phyloP scores from a whole-genome alignment of 2,329 filamentous ascomycete genomes.

The Calycina marina region DNA sequence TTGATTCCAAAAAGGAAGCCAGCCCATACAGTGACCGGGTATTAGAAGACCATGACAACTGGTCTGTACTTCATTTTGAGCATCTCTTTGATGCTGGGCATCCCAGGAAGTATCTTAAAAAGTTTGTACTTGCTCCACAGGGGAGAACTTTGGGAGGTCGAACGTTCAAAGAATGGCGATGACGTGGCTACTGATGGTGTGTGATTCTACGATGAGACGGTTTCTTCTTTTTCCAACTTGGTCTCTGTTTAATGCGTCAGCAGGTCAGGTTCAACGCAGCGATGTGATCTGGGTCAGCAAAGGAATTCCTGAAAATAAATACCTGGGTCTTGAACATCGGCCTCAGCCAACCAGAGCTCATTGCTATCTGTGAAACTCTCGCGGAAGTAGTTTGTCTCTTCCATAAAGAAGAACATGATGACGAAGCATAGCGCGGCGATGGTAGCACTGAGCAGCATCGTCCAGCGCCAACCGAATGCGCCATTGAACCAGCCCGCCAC shows the following conservation, averaged over 20 bases:
- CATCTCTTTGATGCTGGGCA: too few species aligned
- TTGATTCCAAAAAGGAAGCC: constrained; percentile 24
- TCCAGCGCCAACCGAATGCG: constrained; percentile 31
- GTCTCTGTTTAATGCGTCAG: constrained; percentile 1
- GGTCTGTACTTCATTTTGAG: constrained; percentile 19
- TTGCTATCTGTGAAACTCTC: constrained; percentile 6
- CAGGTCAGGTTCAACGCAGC: constrained; percentile 3
- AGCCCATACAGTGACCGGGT: constrained; percentile 23
- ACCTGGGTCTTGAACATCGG: too few species aligned
- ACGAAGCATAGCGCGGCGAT: constrained; percentile 33
- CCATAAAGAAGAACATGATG: constrained; percentile 42
- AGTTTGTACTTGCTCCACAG: constrained; percentile 14
- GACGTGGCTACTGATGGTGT: neutral
- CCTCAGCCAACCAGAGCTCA: too few species aligned
- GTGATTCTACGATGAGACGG: neutral
- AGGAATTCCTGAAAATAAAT: too few species aligned
- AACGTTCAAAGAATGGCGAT: constrained; percentile 10
- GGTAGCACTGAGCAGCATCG: constrained; percentile 39
- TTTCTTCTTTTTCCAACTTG: constrained; percentile 9
- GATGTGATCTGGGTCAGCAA: constrained; percentile 7
- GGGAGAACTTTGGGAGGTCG: constrained; percentile 16
- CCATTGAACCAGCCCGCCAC: constrained; percentile 35
- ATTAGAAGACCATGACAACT: constrained; percentile 21
- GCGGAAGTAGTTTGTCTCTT: constrained; percentile 36
- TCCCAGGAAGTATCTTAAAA: too few species aligned